phyloP scores from a whole-genome alignment of 257 asterid species.

The Anisodus tanguticus region DNA sequence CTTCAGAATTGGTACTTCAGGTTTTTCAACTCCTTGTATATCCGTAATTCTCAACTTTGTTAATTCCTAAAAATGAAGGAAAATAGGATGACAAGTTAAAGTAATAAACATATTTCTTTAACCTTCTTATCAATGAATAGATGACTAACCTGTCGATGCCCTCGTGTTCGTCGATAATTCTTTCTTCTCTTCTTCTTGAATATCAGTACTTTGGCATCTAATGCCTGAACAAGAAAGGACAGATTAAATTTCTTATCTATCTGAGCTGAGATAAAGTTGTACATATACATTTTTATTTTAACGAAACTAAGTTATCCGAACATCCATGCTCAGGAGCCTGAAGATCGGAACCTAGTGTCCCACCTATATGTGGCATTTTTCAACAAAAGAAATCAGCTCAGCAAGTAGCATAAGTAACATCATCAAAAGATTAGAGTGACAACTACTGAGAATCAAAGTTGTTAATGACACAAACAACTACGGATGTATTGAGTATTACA shows the following conservation, averaged over 20 bases:
- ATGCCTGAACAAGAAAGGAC: constrained; percentile 57
- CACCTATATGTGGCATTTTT: no score
- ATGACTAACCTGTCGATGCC: constrained; percentile 87
- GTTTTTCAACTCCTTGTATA: constrained; percentile 74
- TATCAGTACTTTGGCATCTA: constrained; percentile 90
- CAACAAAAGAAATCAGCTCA: no score
- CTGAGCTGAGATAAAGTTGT: background rate
- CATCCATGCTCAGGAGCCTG: background rate
- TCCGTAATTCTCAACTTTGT: constrained; percentile 88
- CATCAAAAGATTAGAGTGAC: no score
- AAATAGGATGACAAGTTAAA: background rate
- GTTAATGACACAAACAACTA: background rate
- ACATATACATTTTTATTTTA: background rate
- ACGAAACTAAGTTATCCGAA: background rate
- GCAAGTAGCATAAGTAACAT: no score
- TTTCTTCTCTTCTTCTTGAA: constrained; percentile 97
- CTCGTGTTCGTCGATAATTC: constrained; percentile 87
- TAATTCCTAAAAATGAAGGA: constrained; percentile 60
- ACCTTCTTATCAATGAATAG: background rate
- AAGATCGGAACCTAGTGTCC: background rate
- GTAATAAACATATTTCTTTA: background rate
- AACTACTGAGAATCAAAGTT: no score
- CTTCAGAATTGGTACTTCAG: constrained; percentile 51
- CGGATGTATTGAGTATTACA: background rate
- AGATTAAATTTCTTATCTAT: background rate